A percentile compares a stretch with the other conserved stretches of the same genome.
Evolutionary conservation across 2,329 filamentous ascomycete species (phyloP).

Genomic region (Aspergillus hiratsukae): DNA sequence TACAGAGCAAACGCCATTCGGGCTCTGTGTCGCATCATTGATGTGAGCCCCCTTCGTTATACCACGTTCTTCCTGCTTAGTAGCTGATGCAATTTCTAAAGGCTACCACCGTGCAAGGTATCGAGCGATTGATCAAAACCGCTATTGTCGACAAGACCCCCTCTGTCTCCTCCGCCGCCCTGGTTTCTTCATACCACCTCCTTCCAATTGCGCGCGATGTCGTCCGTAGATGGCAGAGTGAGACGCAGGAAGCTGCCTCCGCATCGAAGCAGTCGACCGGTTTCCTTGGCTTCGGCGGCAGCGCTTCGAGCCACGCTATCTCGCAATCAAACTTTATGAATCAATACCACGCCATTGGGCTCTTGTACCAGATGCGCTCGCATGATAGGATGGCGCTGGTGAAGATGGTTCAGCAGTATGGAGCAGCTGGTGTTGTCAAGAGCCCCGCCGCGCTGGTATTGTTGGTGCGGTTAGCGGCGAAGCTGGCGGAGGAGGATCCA

Average conservation of each 20-base stretch:
- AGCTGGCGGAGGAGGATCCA: constrained; percentile 88
- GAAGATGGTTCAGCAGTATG: constrained; percentile 99
- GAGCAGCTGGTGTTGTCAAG: constrained; percentile 85
- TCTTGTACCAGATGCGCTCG: constrained; percentile 95
- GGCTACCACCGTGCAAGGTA: constrained; percentile 93
- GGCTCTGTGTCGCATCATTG: constrained; percentile 92
- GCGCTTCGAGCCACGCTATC: constrained; percentile 63
- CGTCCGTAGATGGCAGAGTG: constrained; percentile 95
- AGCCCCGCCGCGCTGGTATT: constrained; percentile 89
- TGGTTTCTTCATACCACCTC: constrained; percentile 96
- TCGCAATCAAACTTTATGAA: constrained; percentile 92
- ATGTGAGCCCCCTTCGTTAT: constrained; percentile 55
- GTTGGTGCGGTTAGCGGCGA: constrained; percentile 86
- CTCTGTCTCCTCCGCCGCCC: constrained; percentile 89
- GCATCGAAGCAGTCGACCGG: constrained; percentile 82
- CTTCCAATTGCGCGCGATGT: constrained; percentile 94
- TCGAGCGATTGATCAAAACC: constrained; percentile 97
- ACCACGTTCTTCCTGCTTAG: background rate
- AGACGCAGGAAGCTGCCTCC: constrained; percentile 93
- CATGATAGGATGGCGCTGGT: constrained; percentile 97
- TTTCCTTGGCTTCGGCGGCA: constrained; percentile 89
- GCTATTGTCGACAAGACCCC: constrained; percentile 99
- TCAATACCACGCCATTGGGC: constrained; percentile 96
- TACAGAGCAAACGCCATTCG: constrained; percentile 95
- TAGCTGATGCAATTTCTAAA: constrained; percentile 34